phyloP scores from a whole-genome alignment of 352 stramenopile genomes.

The Phytophthora citrophthora region DNA sequence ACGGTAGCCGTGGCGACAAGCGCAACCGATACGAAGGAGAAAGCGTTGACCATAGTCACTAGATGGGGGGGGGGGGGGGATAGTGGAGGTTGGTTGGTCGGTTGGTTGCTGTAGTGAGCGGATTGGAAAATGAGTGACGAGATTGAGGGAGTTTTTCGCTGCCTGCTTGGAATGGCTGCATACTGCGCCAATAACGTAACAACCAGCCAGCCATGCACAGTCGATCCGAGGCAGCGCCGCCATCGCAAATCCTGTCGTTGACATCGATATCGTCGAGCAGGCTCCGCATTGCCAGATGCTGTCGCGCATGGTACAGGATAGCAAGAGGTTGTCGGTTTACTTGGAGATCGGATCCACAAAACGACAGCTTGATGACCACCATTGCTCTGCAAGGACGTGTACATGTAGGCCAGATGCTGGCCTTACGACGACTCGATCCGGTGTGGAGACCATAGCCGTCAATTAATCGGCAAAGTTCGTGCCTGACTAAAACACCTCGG shows the following conservation, averaged over 20 bases:
- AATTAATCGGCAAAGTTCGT: conserved; percentile 1
- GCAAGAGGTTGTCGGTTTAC: background rate
- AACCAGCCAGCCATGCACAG: background rate
- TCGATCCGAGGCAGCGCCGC: background rate
- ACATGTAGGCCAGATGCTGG: background rate
- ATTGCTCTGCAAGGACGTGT: conserved; percentile 4
- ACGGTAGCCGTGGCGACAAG: conserved; percentile 18
- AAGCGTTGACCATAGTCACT: conserved; percentile 34
- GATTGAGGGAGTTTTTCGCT: background rate
- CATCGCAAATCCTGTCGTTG: conserved; percentile 30
- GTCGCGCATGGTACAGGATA: background rate
- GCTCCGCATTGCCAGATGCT: conserved; percentile 23
- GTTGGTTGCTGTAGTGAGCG: conserved; percentile 14
- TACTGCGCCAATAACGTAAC: conserved; percentile 6
- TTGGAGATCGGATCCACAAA: background rate
- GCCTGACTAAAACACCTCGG: no score
- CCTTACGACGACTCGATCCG: conserved; percentile 13
- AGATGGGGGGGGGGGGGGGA: background rate
- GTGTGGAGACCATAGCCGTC: background rate
- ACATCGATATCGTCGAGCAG: conserved; percentile 12
- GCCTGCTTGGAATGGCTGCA: conserved; percentile 9
- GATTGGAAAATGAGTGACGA: conserved; percentile 19
- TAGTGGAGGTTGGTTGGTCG: background rate
- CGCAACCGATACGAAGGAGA: conserved; percentile 13
- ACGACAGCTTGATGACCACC: conserved; percentile 11